phyloP scores from a whole-genome alignment of 2,329 filamentous ascomycete species.

The Diaporthe sp. region DNA sequence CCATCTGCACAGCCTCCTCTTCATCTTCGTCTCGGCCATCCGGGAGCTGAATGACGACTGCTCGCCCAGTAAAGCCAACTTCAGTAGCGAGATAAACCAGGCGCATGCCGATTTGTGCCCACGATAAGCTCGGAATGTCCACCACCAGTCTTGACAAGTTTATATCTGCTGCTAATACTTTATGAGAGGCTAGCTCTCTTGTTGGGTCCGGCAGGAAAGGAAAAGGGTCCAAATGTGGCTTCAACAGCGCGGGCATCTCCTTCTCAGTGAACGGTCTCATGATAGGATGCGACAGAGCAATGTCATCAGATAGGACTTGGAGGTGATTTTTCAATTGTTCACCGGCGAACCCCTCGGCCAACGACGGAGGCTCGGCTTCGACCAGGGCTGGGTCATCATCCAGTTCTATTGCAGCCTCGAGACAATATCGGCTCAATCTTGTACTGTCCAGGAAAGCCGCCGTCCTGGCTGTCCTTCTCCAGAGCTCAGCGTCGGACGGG shows the following conservation, averaged over 20 bases:
- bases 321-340: constrained; percentile 72
- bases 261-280: constrained; percentile 70
- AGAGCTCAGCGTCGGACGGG: constrained; percentile 76
- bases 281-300: constrained; percentile 71
- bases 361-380: constrained; percentile 73
- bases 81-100: constrained; percentile 54
- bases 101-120: constrained; percentile 59
- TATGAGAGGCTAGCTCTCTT: constrained; percentile 52
- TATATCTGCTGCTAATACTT: constrained; percentile 43
- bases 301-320: constrained; percentile 65
- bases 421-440: constrained; percentile 71
- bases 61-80: constrained; percentile 52
- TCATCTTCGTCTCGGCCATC: constrained; percentile 52
- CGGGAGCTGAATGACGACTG: constrained; percentile 54
- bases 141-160: constrained; percentile 46
- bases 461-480: constrained; percentile 71
- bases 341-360: constrained; percentile 74
- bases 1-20: constrained; percentile 53
- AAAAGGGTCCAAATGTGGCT: constrained; percentile 71
- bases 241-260: constrained; percentile 64
- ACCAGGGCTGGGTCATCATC: constrained; percentile 75
- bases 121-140: constrained; percentile 52
- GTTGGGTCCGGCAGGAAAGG: constrained; percentile 71
- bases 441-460: constrained; percentile 70
- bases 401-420: constrained; percentile 76